A percentile compares a stretch with the other conserved stretches of the same genome.
These are phyloP conservation scores for Fusarium piperis DNA, from an alignment of 2,329 filamentous ascomycete genomes.

Conservation along the genomic window DNA sequence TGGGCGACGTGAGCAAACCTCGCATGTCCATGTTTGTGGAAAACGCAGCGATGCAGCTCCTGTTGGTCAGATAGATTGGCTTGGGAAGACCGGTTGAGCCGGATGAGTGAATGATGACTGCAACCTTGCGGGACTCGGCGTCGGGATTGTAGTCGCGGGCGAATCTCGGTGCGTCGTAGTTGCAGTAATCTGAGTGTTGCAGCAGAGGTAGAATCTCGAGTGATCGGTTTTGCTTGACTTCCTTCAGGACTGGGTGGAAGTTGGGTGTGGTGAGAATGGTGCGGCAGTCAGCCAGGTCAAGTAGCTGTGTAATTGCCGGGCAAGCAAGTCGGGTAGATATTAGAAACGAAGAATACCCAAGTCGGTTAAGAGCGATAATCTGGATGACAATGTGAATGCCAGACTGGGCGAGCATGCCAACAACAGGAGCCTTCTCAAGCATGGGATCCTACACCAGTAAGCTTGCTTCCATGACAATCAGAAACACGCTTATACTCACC, in stretches of 20 bases:
- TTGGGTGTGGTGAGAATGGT: slow-evolving; percentile 28
- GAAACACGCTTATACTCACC: background rate
- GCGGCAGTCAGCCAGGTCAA: slow-evolving; percentile 16
- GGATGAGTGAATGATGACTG: slow-evolving; percentile 46
- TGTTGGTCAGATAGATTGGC: slow-evolving; percentile 68
- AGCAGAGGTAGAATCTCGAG: slow-evolving; percentile 27
- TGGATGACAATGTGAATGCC: slow-evolving; percentile 32
- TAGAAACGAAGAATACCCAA: slow-evolving; percentile 34
- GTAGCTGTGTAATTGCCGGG: slow-evolving; percentile 28
- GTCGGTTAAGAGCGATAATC: slow-evolving; percentile 33
- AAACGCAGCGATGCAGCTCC: slow-evolving; percentile 59
- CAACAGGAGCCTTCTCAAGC: slow-evolving; percentile 22
- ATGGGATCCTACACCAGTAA: slow-evolving; percentile 22
- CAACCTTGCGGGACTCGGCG: slow-evolving; percentile 24
- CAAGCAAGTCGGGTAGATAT: slow-evolving; percentile 37
- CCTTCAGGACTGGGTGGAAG: slow-evolving; percentile 23
- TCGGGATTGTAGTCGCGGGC: slow-evolving; percentile 24
- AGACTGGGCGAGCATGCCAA: slow-evolving; percentile 34
- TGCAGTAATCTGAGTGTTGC: slow-evolving; percentile 1
- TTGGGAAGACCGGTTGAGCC: slow-evolving; percentile 72
- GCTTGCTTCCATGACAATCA: background rate
- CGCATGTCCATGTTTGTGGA: slow-evolving; percentile 51
- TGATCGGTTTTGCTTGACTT: slow-evolving; percentile 22
- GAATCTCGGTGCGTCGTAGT: slow-evolving; percentile 25
- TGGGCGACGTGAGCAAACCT: slow-evolving; percentile 64